Base-by-base conservation (phyloP, 257 asterid genomes). In the Ajuga chamaepitys region DNA sequence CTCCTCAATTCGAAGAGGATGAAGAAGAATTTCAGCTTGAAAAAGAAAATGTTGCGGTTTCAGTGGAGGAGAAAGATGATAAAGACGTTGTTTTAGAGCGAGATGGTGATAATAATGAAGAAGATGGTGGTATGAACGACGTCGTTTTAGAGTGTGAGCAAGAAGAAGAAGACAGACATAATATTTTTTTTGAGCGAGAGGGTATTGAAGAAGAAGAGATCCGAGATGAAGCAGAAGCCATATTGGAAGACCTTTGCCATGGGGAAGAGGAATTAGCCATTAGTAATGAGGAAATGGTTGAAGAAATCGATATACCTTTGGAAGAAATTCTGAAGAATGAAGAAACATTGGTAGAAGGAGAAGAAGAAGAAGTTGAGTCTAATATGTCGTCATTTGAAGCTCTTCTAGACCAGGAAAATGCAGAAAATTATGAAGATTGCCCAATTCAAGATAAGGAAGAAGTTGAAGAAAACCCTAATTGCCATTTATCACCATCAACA, bases 341-440 rank as follows among this genome's bases (percentile, higher is more conserved):
- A n/a, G n/a, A n/a, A n/a, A n/a, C n/a, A n/a, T n/a, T n/a, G n/a
- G 57, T 47, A 40, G 66, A 35, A 26, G 70, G 22, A 10, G 74
- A 62, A 13, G 82, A 67, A 21, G 83, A 78, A 34, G 88, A 83
- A 48, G 78, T 69, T 0, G 95, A 83, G 71, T 67, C 87, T 4
- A 78, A 79, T 32, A 67, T 81, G 81, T 67, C 78, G 16, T 72
- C 83, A 21, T 77, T 74, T 64, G 95, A 85, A 72, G 80, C 66
- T 55, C 81, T 74, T 42, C 58, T 82, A 5, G 85, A 74, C 50
- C 83, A 75, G 70, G 91, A 81, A 67, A 77, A 44, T 62, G 62
- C 66, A 22, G 91, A 71, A 48, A 40, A 70, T 16, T 67, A 42
- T 8, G 71, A 65, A 38, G 75, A 73, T 40, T 63, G 81, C 34